Conservation (phyloP, 2,329 filamentous ascomycete species). For the Bipolaris bicolor region DNA sequence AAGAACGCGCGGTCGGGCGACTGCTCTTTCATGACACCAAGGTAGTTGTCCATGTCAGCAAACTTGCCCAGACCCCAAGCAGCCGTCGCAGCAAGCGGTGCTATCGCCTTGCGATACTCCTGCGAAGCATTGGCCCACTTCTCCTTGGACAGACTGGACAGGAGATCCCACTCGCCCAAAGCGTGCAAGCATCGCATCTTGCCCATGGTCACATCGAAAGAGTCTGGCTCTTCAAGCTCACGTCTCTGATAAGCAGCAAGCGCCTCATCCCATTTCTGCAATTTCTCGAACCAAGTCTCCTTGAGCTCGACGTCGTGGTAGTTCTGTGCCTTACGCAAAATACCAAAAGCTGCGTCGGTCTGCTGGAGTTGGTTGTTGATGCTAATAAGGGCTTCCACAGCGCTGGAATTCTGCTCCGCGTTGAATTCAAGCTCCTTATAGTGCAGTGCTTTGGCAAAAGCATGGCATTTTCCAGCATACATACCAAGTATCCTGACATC, state of each 20-base stretch:
- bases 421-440: slow-evolving; percentile 99
- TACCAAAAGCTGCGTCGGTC: slow-evolving; percentile 97
- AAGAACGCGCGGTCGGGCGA: slow-evolving; percentile 98
- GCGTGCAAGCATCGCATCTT: slow-evolving; percentile 99
- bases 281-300: slow-evolving; percentile 98
- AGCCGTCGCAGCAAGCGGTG: slow-evolving; percentile 89
- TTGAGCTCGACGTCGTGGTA: slow-evolving; percentile 96
- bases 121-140: slow-evolving; percentile 90
- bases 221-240: slow-evolving; percentile 72
- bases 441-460: slow-evolving; percentile 95
- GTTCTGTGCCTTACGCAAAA: slow-evolving; percentile 91
- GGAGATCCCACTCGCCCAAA: slow-evolving; percentile 93
- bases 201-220: slow-evolving; percentile 96
- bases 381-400: slow-evolving; percentile 95
- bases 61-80: slow-evolving; percentile 97
- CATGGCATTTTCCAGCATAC: slow-evolving; percentile 95
- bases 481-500: slow-evolving; percentile 93
- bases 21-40: slow-evolving; percentile 90
- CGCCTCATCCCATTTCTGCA: slow-evolving; percentile 98
- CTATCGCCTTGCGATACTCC: slow-evolving; percentile 89
- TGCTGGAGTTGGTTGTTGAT: slow-evolving; percentile 99
- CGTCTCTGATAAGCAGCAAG: slow-evolving; percentile 89
- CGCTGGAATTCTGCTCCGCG: slow-evolving; percentile 93
- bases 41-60: slow-evolving; percentile 97
- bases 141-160: slow-evolving; percentile 86